Conservation (phyloP, 768 basidiomycete genomes). For the Lentinula lateritia region DNA sequence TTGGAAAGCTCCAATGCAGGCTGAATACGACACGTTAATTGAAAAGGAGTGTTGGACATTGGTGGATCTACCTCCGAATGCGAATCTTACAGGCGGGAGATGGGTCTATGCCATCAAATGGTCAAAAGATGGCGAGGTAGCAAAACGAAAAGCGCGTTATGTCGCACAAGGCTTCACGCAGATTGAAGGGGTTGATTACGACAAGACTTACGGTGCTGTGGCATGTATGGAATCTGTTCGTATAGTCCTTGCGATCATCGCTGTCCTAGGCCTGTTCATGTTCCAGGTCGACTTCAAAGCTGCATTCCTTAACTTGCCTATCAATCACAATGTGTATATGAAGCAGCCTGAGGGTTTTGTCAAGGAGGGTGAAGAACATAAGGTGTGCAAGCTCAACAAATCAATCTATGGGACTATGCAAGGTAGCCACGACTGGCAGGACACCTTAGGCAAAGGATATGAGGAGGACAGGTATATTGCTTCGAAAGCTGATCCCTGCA, state of each 20-base stretch:
- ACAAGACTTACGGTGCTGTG: not conserved
- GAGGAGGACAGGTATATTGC: not conserved
- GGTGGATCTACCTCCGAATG: not conserved
- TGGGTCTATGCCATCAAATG: not conserved
- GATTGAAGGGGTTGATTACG: not conserved
- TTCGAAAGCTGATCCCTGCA: not conserved
- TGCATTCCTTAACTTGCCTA: not conserved
- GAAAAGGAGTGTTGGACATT: not conserved
- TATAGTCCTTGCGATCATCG: not conserved
- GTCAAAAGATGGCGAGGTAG: not conserved
- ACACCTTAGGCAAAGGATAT: not conserved
- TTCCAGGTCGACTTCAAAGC: not conserved
- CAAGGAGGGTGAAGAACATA: too few relatives aligned
- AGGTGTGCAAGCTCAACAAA: too few relatives aligned
- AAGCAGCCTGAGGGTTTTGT: not conserved
- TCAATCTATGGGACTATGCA: too few relatives aligned
- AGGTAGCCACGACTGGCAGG: not conserved
- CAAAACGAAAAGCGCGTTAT: not conserved
- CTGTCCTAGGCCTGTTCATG: not conserved
- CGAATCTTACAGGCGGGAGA: not conserved
- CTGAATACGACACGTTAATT: not conserved
- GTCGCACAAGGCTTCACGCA: not conserved
- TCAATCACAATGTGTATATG: not conserved
- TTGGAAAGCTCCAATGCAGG: not conserved
- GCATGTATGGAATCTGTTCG: not conserved